A percentile compares a stretch with the other conserved stretches of the same genome.
Conservation (phyloP, 345 rosid genomes). For the Sisymbrium irio region DNA sequence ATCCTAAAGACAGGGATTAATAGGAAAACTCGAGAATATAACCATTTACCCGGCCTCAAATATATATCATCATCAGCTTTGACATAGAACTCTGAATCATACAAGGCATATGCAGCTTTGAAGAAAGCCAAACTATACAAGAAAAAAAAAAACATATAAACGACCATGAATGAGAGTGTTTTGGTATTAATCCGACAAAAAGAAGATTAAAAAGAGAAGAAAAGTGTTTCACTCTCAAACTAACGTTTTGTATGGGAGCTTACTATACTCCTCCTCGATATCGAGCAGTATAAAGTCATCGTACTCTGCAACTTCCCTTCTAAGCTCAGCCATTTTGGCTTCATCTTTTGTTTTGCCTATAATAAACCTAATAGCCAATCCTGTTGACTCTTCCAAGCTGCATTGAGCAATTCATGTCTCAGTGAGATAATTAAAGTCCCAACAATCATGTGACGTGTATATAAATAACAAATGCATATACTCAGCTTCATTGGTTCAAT, state of each 20-base stretch:
- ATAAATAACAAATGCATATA: too few relatives aligned
- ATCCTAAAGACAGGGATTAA: not conserved
- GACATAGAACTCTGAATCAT: slow-evolving; percentile 81
- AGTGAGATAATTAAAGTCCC: not conserved
- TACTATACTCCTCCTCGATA: slow-evolving; percentile 94
- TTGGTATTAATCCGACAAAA: not conserved
- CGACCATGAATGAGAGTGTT: not conserved
- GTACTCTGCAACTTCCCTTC: slow-evolving; percentile 65
- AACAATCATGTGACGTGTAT: too few relatives aligned
- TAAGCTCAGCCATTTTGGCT: slow-evolving; percentile 60
- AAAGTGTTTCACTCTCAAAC: slow-evolving; percentile 33
- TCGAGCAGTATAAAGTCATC: slow-evolving; percentile 88
- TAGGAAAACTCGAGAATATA: not conserved
- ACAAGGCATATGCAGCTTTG: slow-evolving; percentile 81
- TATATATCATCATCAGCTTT: slow-evolving; percentile 97
- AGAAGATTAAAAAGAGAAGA: not conserved
- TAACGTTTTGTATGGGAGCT: slow-evolving; percentile 98
- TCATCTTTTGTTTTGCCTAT: slow-evolving; percentile 67
- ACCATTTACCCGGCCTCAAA: slow-evolving; percentile 72
- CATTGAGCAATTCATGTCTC: not conserved
- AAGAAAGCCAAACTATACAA: slow-evolving; percentile 74
- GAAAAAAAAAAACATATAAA: not conserved
- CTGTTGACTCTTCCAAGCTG: slow-evolving; percentile 89
- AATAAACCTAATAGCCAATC: slow-evolving; percentile 74
- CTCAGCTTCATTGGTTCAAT: too few relatives aligned